Percentiles rank a stretch among this genome's conserved stretches.
Evolutionary conservation across 257 asterid genomes (phyloP).

Genomic region (Solanum neorickii): DNA sequence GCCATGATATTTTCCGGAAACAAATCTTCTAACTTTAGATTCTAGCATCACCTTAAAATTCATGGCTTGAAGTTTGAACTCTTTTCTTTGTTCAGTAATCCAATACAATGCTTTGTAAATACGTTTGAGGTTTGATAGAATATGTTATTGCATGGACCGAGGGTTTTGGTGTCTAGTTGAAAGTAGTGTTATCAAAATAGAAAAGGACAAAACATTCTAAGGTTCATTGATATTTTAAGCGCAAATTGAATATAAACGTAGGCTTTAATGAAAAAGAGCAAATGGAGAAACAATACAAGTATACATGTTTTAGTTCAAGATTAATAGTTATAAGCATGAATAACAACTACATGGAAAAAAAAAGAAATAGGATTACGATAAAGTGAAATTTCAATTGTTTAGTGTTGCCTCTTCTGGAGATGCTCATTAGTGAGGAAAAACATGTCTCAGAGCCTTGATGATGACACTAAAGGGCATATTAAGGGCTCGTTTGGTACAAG

Average conservation of each 20-base stretch:
- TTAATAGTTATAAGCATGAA: not conserved
- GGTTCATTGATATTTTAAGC: not conserved
- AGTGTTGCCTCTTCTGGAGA: too few relatives aligned
- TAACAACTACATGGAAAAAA: too few relatives aligned
- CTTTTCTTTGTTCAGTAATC: not conserved
- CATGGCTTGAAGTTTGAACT: not conserved
- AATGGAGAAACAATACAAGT: not conserved
- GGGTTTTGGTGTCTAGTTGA: not conserved
- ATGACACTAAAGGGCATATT: too few relatives aligned
- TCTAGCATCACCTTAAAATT: not conserved
- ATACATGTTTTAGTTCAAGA: not conserved
- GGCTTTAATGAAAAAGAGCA: not conserved
- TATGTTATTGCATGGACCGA: not conserved
- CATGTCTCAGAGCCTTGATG: too few relatives aligned
- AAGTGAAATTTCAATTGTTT: too few relatives aligned
- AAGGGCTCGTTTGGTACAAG: too few relatives aligned
- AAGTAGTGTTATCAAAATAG: not conserved
- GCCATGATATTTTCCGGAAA: not conserved
- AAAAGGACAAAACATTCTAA: not conserved
- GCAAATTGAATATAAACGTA: not conserved
- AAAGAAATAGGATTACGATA: too few relatives aligned
- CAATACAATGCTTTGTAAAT: not conserved
- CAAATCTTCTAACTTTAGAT: not conserved
- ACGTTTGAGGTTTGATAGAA: not conserved
- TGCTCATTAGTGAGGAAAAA: too few relatives aligned